Base-by-base conservation (phyloP, 1,284 basidiomycete species). In the Apiotrichum domesticum region DNA sequence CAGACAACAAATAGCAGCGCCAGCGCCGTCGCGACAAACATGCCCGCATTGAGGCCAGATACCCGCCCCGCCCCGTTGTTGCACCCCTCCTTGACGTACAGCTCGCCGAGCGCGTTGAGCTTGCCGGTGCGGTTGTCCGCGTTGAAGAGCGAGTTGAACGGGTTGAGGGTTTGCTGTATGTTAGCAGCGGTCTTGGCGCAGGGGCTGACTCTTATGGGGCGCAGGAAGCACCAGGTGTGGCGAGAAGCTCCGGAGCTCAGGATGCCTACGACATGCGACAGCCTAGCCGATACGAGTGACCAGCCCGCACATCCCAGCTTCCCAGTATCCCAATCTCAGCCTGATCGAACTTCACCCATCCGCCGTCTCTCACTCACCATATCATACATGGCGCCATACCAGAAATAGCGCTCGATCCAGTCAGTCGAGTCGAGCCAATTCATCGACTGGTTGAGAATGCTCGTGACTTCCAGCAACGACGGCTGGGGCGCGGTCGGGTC, bases 361-460 rank as follows among this genome's bases (percentile, higher is more conserved):
- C 21, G 21, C 21, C 21, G 21, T 21, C 21, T 21, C 35, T 7
- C 37, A 61, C 66, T 58, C 32, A 67, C 68, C 66, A 69, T 66
- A 11, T 69, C 65, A 54, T 68, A 71, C 75, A 79, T 79, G 10
- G 78, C 78, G 6, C 79, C 79, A 56, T 79, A 80, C 78, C 78
- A 81, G n/a, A 78, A 72, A 58, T 80, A 80, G 9, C 79, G 71
- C 58, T 80, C 79, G 13, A 80, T 73, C 75, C 77, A 80, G 21
- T 66, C 62, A 2, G 77, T 75, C 14, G 51, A 60, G 47, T 80
- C 77, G 76, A 80, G 77, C 66, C 75, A 80, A 8, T 66, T 57
- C 54, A 77, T 74, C 5, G 78, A 78, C 6, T 70, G 66, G 57
- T 79, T 77, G 75, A 80, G 73, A 63, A 80, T 78, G 32, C 69